Evolutionary conservation across 208 protist genomes (phyloP), one percentile per base, ranked within the genome.

Genomic region (Spongospora subterranea): DNA sequence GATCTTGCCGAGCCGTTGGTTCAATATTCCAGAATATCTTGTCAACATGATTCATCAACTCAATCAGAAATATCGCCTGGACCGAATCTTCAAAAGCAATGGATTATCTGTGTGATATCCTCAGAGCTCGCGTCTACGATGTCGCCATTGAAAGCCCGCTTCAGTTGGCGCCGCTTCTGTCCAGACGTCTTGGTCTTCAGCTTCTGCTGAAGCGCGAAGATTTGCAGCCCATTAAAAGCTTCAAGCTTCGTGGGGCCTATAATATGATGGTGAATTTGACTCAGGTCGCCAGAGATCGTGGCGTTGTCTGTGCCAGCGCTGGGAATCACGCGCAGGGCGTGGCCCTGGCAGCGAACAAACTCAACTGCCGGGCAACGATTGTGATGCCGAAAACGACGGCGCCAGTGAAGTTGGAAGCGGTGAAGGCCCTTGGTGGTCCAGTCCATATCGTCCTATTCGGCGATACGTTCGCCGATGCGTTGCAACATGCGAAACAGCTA

Each of bases 281-380:
- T 20, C 40, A 43, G 11, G 94, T 94, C 24, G 90, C 95, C 90
- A 90, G 76, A 0, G 32, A 53, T 0, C 66, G 29, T 0, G 94
- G 95, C 40, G 91, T 98, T 64, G 92, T 97, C 46, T 96, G 96
- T 1, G 96, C 96, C 93, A 96, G 94, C 76, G 96, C 96, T 46
- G 97, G 96, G 64, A 98, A 98, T 93, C 95, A 96, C 46, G 96
- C 96, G 24, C 94, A 97, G 89, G 97, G 97, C 66, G 94, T 98
- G 46, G 94, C 96, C n/a, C 94, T 96, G 46, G 95, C 96, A 35
- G 96, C 96, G 46, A 94, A 89, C 66, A 92, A 93, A 71, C 96
- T 97, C 95, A 95, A 20, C 94, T 95, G 41, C 50, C 13, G 24
- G 6, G 35, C 6, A 39, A 6, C 6, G 71, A 96, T 98, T 77